Conservation (phyloP, 495 filamentous ascomycete genomes). For the Parmelia sp. region DNA sequence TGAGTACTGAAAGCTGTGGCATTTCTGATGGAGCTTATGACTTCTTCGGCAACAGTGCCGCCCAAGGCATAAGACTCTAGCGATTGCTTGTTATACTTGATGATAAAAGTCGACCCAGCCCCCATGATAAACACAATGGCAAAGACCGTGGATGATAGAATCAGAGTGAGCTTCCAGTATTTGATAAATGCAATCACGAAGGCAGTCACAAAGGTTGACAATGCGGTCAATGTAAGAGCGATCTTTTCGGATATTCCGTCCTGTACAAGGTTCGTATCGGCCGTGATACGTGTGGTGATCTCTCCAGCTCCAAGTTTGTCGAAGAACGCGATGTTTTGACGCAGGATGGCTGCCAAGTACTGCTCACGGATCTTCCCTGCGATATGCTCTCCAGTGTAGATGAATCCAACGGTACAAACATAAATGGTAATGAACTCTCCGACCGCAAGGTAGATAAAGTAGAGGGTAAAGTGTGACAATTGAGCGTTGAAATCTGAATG, state of each 20-base stretch:
- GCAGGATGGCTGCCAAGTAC: slow-evolving; percentile 34
- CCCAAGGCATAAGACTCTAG: slow-evolving; percentile 74
- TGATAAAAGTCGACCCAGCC: slow-evolving; percentile 55
- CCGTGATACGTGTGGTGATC: slow-evolving; percentile 35
- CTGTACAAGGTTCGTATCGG: slow-evolving; percentile 39
- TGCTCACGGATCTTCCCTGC: slow-evolving; percentile 32
- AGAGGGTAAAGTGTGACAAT: slow-evolving; percentile 63
- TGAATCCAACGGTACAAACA: slow-evolving; percentile 77
- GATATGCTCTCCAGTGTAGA: slow-evolving; percentile 82
- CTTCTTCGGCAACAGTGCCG: slow-evolving; percentile 88
- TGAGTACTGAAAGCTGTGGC: slow-evolving; percentile 92
- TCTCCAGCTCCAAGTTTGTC: slow-evolving; percentile 36
- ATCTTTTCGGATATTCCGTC: slow-evolving; percentile 40
- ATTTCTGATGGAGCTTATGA: slow-evolving; percentile 88
- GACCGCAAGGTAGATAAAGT: slow-evolving; percentile 87
- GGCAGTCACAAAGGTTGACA: slow-evolving; percentile 34
- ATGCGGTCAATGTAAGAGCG: slow-evolving; percentile 27
- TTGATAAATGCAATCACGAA: slow-evolving; percentile 35
- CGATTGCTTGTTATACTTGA: slow-evolving; percentile 71
- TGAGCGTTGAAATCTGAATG: slow-evolving; percentile 52
- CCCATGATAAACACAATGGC: slow-evolving; percentile 27
- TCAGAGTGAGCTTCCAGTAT: slow-evolving; percentile 38
- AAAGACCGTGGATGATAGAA: slow-evolving; percentile 29
- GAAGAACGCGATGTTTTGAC: slow-evolving; percentile 41
- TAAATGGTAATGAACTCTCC: slow-evolving; percentile 79